Evolutionary conservation across 2,329 filamentous ascomycete species (phyloP).

Genomic region (Colletotrichum costaricense): DNA sequence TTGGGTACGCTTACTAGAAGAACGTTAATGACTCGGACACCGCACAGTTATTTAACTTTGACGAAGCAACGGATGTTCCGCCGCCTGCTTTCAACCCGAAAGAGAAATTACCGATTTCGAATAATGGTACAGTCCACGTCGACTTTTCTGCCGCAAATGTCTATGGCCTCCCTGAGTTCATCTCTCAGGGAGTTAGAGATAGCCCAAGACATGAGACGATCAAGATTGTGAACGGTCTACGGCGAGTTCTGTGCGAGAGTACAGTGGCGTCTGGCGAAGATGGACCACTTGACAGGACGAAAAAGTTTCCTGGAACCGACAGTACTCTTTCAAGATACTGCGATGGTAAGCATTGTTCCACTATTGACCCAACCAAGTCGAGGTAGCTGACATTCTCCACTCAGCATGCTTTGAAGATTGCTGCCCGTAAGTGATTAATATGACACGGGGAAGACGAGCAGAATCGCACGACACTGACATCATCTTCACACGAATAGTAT

Average conservation of each 20-base stretch:
- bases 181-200: slow-evolving; percentile 1
- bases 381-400: background rate
- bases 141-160: slow-evolving; percentile 26
- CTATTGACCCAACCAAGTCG: too few relatives aligned
- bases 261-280: background rate
- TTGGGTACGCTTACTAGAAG: too few relatives aligned
- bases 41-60: background rate
- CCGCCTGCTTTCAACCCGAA: background rate
- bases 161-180: slow-evolving; percentile 10
- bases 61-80: background rate
- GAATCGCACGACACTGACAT: background rate
- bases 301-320: slow-evolving; percentile 2
- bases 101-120: background rate
- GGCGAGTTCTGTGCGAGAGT: slow-evolving; percentile 7
- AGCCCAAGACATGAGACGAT: background rate
- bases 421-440: slow-evolving; percentile 15
- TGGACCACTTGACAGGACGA: background rate
- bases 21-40: background rate
- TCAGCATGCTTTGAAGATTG: slow-evolving; percentile 26
- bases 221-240: slow-evolving; percentile 25
- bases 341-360: background rate
- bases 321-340: slow-evolving; percentile 7
- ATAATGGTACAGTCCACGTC: background rate
- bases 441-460: too few relatives aligned
- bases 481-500: background rate